Base-by-base conservation (phyloP, 2,329 filamentous ascomycete genomes). In the Akanthomyces muscarius region DNA sequence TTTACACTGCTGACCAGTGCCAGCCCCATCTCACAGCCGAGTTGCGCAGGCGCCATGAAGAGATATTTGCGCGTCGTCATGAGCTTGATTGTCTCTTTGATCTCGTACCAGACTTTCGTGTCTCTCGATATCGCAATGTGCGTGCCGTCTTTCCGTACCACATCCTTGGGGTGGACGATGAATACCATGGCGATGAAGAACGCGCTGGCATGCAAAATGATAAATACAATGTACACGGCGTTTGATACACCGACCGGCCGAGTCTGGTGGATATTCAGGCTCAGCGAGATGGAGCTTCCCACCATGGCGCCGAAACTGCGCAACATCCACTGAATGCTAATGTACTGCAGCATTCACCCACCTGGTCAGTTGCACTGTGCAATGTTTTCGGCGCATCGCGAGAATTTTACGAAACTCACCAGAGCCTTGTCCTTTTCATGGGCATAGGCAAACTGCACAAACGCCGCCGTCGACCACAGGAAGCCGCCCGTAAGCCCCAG, bases 401-500 rank as follows among this genome's bases (percentile, higher is more conserved):
- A 30, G 28, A 47, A 7, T n/a, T 18, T 21, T n/a, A 3, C 13
- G n/a, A 2, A 10, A 42, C 47, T 45, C 25, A 58, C 53, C 18
- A 63, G 41, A 14, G 53, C 63, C 61, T 66, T 66, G 33, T 65
- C 56, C 18, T 55, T 57, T 45, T 65, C 63, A 1, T 53, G 56
- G 1, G 65, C 63, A 30, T 66, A 66, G 2, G 63, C 52, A 54
- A 55, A 61, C 23, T 61, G 56, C 7, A 63, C 56, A 52, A 61
- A 63, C 4, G 58, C 63, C 2, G 61, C 57, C 2, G 58, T 21
- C 13, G 65, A 62, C 71, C 68, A 68, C 14, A 69, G 56, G 6
- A 65, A 61, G n/a, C 64, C 66, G 14, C 57, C 60, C 0, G 65
- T 66, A 3, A 69, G 36, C 25, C 67, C 67, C 7, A 67, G 64